Conservation (phyloP, 345 rosid species). For the Pistacia vera region DNA sequence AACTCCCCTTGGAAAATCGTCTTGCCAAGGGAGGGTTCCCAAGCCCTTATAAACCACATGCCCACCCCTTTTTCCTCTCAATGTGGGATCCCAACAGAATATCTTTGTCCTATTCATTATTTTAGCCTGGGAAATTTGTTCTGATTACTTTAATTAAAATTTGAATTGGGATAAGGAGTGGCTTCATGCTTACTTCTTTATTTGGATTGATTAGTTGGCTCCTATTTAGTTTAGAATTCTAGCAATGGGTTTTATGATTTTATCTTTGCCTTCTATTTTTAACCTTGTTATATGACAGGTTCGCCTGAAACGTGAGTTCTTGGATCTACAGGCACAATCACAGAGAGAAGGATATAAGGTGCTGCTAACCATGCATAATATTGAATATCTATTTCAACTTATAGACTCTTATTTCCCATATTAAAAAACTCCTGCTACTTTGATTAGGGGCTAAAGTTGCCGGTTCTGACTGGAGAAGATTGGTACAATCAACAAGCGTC, state of each 20-base stretch:
- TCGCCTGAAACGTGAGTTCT: slow-evolving; percentile 83
- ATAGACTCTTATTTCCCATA: slow-evolving; percentile 10
- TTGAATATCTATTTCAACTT: slow-evolving; percentile 19
- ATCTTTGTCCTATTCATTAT: neutral
- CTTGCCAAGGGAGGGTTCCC: too few species aligned
- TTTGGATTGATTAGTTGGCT: neutral
- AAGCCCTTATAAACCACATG: too few species aligned
- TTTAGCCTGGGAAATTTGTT: neutral
- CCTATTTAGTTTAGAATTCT: neutral
- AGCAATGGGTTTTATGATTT: neutral
- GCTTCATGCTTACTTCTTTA: neutral
- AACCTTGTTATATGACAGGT: slow-evolving; percentile 49
- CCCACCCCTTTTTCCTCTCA: too few species aligned
- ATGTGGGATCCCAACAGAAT: neutral
- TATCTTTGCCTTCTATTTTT: too few species aligned
- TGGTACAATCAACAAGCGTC: slow-evolving; percentile 95
- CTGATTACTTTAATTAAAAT: neutral
- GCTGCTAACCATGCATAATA: slow-evolving; percentile 22
- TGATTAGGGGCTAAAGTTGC: slow-evolving; percentile 34
- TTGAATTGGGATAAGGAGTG: neutral
- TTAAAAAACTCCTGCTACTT: slow-evolving; percentile 13
- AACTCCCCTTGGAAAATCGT: too few species aligned
- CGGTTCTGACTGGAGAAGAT: slow-evolving; percentile 67
- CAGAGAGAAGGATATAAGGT: slow-evolving; percentile 52
- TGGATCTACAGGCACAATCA: slow-evolving; percentile 56